Evolutionary conservation across 2,329 filamentous ascomycete species (phyloP), one percentile per base, ranked within the genome.

Genomic region (Didymella exigua): DNA sequence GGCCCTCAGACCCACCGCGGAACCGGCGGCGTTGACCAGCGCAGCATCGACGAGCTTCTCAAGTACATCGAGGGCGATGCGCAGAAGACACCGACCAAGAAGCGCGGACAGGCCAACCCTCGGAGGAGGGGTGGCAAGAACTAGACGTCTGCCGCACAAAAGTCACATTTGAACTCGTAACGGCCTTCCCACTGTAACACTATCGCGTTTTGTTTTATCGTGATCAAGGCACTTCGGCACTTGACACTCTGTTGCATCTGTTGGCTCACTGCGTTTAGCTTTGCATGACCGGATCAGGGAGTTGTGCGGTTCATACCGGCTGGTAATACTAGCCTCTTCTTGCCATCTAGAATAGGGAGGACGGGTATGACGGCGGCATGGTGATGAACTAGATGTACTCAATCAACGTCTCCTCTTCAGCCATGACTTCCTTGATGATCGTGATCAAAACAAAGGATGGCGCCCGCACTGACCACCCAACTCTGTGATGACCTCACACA

Each of bases 1-100:
- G 62, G 71, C 66, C 60, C 77, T 75, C 75, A 74, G 30, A 71
- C 69, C 47, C 52, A 46, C n/a, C 52, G 41, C 19, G 68, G 70
- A 23, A 79, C 56, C 13, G 62, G 65, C 34, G 63, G 69, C n/a
- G 60, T 92, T 42, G 91, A 96, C 72, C 86, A 88, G 50, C 84
- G 92, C 66, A 96, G 87, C 77, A 92, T 99, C 60, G 93, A 98
- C 66, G 93, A 99, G 75, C 80, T 99, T 34, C 82, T 99, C 72
- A 91, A 89, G 76, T 98, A 93, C 76, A 98, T 99, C 65, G 95
- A 98, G 76, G 93, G 93, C 16, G 76, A 77, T 24, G 63, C 69
- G 18, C 63, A 69, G 5, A 78, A 77, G 68, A 74, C 71, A 45
- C 72, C 75, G 27, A 72, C 75, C 46, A 81, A 81, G 72, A 80